Evolutionary conservation across 805 yeast species (phyloP), one percentile per base, ranked within the genome.

Genomic region (Starmerella ratchasimensis): DNA sequence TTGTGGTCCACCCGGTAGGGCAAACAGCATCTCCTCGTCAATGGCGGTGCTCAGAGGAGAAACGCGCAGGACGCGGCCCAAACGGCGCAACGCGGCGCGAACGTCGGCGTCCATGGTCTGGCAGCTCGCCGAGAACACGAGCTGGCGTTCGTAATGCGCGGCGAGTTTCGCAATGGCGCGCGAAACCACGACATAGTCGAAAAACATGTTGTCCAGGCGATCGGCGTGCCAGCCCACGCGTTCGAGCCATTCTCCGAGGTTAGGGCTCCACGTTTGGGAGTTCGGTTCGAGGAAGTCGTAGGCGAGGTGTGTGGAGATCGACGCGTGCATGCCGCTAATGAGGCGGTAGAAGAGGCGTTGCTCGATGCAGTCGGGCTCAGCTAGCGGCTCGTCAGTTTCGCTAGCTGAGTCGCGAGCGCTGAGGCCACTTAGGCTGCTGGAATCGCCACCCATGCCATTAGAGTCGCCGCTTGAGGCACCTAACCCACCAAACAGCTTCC

Each of bases 261-360:
- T 77, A 15, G 96, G 95, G 23, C 72, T 81, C 74, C 93, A 88
- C 36, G 72, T 68, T 22, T 81, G 86, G 1, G 90, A 74, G 31
- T 67, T 68, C 28, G 72, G 66, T 56, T 80, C 71, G 44, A 80
- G 64, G 56, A 71, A 80, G 53, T 88, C 96, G 54, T 80, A 80
- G 14, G 93, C 72, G 43, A 90, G 65, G 60, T 90, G 99, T 1
- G 93, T 84, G 5, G 93, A 88, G 44, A 90, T 83, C 2, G 94
- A 81, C 2, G 95, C 83, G 55, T 90, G 99, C 78, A 90, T 71
- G 1, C 99, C 99, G 20, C 90, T 77, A 17, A 90, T 68, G 37
- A 90, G 61, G 47, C 90, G 71, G 60, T 79, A 90, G 51, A 90
- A 90, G 28, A 86, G 74, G 45, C 82, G 75, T 61, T 88, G 88